Conservation (phyloP, 2,329 filamentous ascomycete species). For the Venturia effusa region DNA sequence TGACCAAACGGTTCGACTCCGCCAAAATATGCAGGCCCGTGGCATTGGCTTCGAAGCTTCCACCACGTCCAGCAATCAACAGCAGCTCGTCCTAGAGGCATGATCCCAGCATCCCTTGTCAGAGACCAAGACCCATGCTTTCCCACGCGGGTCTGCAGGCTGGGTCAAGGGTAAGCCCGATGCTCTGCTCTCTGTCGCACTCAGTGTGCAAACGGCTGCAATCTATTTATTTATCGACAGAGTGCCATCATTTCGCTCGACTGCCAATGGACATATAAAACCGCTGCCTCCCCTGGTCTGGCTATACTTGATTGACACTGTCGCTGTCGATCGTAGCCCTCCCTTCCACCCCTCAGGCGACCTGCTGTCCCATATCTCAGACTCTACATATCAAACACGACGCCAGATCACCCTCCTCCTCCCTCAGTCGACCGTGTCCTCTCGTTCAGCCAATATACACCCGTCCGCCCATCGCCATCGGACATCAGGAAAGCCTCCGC, state of each 20-base stretch:
- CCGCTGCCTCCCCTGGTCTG: background rate
- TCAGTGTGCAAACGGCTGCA: constrained; percentile 29
- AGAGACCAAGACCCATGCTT: constrained; percentile 15
- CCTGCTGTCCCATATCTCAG: background rate
- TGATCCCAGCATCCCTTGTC: constrained; percentile 6
- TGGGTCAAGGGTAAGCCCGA: constrained; percentile 18
- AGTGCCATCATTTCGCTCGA: constrained; percentile 25
- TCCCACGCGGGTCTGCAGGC: constrained; percentile 20
- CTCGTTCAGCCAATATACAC: background rate
- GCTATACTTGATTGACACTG: background rate
- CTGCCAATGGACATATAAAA: constrained; percentile 24
- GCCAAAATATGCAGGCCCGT: constrained; percentile 1
- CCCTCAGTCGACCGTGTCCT: background rate
- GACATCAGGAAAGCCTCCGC: background rate
- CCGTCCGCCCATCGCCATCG: background rate
- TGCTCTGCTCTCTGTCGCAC: constrained; percentile 24
- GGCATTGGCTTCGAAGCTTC: background rate
- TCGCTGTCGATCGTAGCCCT: constrained; percentile 7
- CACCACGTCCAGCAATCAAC: background rate
- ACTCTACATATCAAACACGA: background rate
- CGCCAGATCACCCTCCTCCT: background rate
- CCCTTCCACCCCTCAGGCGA: background rate
- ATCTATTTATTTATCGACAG: constrained; percentile 27
- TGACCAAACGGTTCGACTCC: background rate
- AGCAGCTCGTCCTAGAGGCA: constrained; percentile 7